phyloP scores from a whole-genome alignment of 164 flowering plant genomes.

The Vitis rotundifolia region DNA sequence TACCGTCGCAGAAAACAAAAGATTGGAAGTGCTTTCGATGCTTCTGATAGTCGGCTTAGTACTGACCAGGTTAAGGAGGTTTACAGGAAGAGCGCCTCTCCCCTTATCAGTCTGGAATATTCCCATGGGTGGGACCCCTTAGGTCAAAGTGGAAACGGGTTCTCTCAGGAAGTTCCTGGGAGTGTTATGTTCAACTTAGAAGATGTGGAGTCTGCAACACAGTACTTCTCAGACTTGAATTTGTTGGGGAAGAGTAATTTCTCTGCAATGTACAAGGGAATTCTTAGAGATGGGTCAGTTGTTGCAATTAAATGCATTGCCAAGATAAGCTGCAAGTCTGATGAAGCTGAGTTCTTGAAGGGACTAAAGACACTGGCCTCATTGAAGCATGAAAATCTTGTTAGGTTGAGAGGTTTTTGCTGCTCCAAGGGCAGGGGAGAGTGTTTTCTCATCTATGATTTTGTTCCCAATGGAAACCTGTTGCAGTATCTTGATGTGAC shows the following conservation, averaged over 20 bases:
- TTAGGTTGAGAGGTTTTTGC: conserved; percentile 83
- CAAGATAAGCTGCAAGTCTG: conserved; percentile 81
- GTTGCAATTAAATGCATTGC: conserved; percentile 80
- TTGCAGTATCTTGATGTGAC: conserved; percentile 66
- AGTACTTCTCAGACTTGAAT: conserved; percentile 79
- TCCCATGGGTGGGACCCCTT: conserved; percentile 93
- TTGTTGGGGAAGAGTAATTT: conserved; percentile 78
- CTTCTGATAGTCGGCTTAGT: conserved; percentile 60
- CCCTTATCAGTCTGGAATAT: conserved; percentile 81
- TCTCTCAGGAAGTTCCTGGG: conserved; percentile 65
- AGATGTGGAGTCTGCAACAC: conserved; percentile 90
- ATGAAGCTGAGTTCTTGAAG: conserved; percentile 79
- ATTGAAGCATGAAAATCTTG: conserved; percentile 78
- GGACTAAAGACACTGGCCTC: conserved; percentile 73
- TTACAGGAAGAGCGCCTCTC: conserved; percentile 65
- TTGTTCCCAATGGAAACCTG: conserved; percentile 73
- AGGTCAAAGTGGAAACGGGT: conserved; percentile 40
- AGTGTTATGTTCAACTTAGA: conserved; percentile 71
- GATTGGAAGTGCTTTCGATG: conserved; percentile 65
- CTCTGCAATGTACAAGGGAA: conserved; percentile 70
- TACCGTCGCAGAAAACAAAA: conserved; percentile 81
- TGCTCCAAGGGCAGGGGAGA: conserved; percentile 93
- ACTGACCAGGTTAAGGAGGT: conserved; percentile 68
- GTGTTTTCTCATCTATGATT: conserved; percentile 87
- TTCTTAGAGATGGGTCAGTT: conserved; percentile 74